Percentiles rank a stretch among this genome's conserved stretches.
Conservation (phyloP, 2,329 filamentous ascomycete genomes). For the Fusarium anthophilum region DNA sequence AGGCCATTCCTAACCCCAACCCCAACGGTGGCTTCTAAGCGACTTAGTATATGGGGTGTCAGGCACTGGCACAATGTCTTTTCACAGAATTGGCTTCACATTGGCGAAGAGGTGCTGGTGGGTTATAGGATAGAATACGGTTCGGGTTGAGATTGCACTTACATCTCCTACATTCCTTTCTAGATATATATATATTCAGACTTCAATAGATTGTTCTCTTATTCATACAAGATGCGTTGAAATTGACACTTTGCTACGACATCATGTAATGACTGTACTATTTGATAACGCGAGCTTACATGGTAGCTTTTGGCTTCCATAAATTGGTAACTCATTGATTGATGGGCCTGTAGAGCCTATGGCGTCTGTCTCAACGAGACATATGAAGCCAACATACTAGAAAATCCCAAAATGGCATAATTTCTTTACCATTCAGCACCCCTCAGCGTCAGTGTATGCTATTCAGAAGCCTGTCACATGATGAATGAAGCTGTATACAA, state of each 20-base stretch:
- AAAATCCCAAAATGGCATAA: too few species aligned
- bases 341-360: too few species aligned
- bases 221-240: background rate
- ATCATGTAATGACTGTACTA: accelerated
- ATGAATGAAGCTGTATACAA: too few species aligned
- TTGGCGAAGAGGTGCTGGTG: background rate
- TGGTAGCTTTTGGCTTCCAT: background rate
- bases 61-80: background rate
- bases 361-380: too few species aligned
- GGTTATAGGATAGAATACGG: too few species aligned
- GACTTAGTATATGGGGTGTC: background rate
- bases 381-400: too few species aligned
- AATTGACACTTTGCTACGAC: background rate
- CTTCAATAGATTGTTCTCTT: background rate
- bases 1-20: constrained; percentile 54
- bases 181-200: background rate
- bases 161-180: constrained; percentile 9
- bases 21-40: constrained; percentile 50
- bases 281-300: background rate
- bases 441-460: background rate
- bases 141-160: background rate
- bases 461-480: too few species aligned
- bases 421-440: background rate
- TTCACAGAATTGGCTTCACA: background rate
- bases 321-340: too few species aligned